Base-by-base conservation (phyloP, 495 filamentous ascomycete species). In the Geopyxis carbonaria region DNA sequence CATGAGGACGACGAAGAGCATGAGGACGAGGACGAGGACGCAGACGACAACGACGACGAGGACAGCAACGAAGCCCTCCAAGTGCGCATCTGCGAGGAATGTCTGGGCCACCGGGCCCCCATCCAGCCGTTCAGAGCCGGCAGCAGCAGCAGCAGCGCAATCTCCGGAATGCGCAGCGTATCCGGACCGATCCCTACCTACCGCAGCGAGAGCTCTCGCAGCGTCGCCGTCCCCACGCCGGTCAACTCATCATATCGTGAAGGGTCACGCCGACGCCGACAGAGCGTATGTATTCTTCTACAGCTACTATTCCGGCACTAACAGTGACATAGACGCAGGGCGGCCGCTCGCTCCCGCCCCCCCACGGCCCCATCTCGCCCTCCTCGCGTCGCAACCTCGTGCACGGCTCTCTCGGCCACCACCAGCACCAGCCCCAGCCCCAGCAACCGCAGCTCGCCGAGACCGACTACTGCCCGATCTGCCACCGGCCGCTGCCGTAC, bases 391-490 rank as follows among this genome's bases (percentile, higher is more conserved):
- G 22, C 16, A 31, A 18, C 11, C 4, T 21, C 16, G 51, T 39
- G 43, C 45, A 14, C 31, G 53, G 50, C 44, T 41, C 47, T 47
- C 51, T 48, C 47, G 50, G 28, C 38, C 52, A 34, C 40, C 49
- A 15, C 30, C 34, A 14, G 34, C 55, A 45, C 48, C 52, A 37
- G 40, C 41, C 31, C 53, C 20, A 51, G 53, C 20, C 55, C 43
- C 43, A 8, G 52, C 56, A 19, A 24, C 47, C 59, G 14, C 50
- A 61, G 22, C 63, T 82, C 5, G 61, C 68, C 13, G 87, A 94
- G 52, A 78, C 82, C 45, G 89, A 95, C 57, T 73, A 87, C 41
- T 97, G 89, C 53, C 86, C 86, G 3, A 74, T 94, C 38, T 97
- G 89, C 50, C 78, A 84, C 43, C 61, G 61, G 7, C 69, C 73